Evolutionary conservation across 495 filamentous ascomycete genomes (phyloP).

Genomic region (Neurospora hispaniola): DNA sequence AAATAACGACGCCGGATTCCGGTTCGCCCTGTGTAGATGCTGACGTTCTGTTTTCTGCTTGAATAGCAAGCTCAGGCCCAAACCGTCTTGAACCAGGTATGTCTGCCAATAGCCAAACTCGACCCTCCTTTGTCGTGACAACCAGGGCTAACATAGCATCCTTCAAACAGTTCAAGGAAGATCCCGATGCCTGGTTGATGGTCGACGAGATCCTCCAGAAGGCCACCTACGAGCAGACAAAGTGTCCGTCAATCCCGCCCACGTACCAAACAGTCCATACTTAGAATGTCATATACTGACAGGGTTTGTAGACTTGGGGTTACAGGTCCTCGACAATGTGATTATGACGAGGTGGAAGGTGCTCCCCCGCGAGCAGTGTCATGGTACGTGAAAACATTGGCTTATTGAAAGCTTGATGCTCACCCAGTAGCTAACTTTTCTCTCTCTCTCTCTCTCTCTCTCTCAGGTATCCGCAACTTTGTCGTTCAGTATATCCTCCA

Average conservation of each 20-base stretch:
- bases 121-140: slow-evolving; percentile 13
- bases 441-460: background rate
- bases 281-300: slow-evolving; percentile 32
- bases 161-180: slow-evolving; percentile 79
- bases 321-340: slow-evolving; percentile 95
- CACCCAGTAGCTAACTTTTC: background rate
- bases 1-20: slow-evolving; percentile 21
- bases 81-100: slow-evolving; percentile 84
- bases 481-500: slow-evolving; percentile 97
- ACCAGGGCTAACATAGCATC: slow-evolving; percentile 6
- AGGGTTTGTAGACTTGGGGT: slow-evolving; percentile 58
- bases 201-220: slow-evolving; percentile 92
- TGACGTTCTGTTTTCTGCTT: slow-evolving; percentile 16
- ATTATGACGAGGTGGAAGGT: slow-evolving; percentile 99
- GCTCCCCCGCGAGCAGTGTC: slow-evolving; percentile 85
- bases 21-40: slow-evolving; percentile 10
- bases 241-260: slow-evolving; percentile 53
- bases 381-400: slow-evolving; percentile 43
- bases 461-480: slow-evolving; percentile 88
- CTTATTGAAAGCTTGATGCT: background rate
- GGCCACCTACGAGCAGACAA: slow-evolving; percentile 86
- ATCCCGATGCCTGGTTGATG: slow-evolving; percentile 92
- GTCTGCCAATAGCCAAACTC: slow-evolving; percentile 13
- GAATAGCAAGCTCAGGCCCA: slow-evolving; percentile 92
- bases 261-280: background rate